These are phyloP conservation scores for Coemansia sp. DNA, from an alignment of 192 early-diverging fungal species.

Conservation along the genomic window DNA sequence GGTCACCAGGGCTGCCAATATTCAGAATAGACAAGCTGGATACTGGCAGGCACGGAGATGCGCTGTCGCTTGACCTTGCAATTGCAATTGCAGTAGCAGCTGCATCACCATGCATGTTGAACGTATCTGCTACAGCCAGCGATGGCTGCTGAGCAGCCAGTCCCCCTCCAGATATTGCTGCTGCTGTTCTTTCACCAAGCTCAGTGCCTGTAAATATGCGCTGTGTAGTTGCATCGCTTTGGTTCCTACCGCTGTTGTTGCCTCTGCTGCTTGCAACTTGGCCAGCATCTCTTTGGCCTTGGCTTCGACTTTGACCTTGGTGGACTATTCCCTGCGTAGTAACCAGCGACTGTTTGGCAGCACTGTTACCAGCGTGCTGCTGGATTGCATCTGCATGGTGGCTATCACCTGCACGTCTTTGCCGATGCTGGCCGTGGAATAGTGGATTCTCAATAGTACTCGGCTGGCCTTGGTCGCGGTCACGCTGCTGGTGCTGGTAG, in stretches of 20 bases:
- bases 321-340: no score
- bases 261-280: no score
- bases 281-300: not conserved
- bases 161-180: constrained; percentile 1
- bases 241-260: not conserved
- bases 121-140: not conserved
- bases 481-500: not conserved
- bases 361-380: not conserved
- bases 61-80: not conserved
- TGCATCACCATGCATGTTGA: not conserved
- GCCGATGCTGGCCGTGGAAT: not conserved
- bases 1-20: not conserved
- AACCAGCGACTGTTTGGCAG: no score
- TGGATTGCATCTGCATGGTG: constrained; percentile 4
- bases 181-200: not conserved
- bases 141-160: no score
- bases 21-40: not conserved
- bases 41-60: not conserved
- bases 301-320: not conserved
- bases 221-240: not conserved
- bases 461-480: not conserved
- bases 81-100: not conserved
- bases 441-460: constrained; percentile 1
- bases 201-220: not conserved
- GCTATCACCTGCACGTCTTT: not conserved